Base-by-base conservation (phyloP, 208 protist species). In the Acanthamoeba castellanii region DNA sequence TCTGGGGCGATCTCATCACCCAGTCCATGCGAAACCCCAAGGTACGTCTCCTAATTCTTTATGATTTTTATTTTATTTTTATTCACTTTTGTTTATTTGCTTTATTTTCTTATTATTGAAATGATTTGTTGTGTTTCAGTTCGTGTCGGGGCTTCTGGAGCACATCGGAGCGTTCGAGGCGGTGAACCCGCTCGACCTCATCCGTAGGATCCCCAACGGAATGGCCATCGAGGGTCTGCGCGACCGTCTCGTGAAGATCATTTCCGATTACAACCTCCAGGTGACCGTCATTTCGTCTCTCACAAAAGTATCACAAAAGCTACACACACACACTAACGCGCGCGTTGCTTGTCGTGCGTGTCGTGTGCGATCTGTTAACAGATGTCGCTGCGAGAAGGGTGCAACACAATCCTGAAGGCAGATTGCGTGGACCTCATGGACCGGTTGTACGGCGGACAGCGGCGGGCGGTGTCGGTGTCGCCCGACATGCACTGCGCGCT, bases 1-100 rank as follows among this genome's bases (percentile, higher is more conserved):
- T 98, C n/a, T 98, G 97, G 97, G 95, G 98, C 47, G 96, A 98
- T 66, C 93, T 98, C 16, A 98, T 98, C 66, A 95, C 89, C 9
- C 95, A 98, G 27, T 96, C 95, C 27, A 96, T 98, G 64, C 95
- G 97, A 3, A 98, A 98, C 42, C 92, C 96, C 9, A 47, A 85
- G 68, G 66, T 52, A 22, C 14, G 34, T 95, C 64, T 14, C 27
- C n/a, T 37, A 22, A 72, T 27, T 25, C 1, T 20, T 55, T 2
- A 9, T 18, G 14, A 20, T 55, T 55, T 11, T 55, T 55, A 55
- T 18, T 55, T 55, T 55, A 55, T 55, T 18, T 0, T 55, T 14
- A 20, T 55, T 55, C 8, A 68, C 14, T 11, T 6, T n/a, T 27
- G n/a, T 7, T 34, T 27, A 27, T 64, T 20, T 27, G 7, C 16